Conservation (phyloP, 2,329 filamentous ascomycete genomes). For the Xylaria sp. region DNA sequence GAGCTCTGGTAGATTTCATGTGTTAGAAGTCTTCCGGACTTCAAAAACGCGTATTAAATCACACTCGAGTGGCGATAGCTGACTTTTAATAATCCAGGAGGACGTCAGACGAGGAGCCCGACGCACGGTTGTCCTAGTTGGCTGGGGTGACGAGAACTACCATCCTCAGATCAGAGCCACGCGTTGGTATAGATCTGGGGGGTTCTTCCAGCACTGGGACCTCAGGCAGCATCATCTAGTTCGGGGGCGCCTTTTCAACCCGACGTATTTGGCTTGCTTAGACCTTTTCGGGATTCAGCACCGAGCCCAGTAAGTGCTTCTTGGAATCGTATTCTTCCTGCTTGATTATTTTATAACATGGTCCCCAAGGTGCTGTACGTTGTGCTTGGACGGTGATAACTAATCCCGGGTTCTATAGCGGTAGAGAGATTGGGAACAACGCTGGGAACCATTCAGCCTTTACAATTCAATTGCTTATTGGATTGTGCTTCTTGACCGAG, state of each 20-base stretch:
- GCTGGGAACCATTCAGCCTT: slow-evolving; percentile 36
- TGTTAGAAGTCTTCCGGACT: neutral
- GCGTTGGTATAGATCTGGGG: slow-evolving; percentile 17
- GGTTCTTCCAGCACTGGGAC: slow-evolving; percentile 33
- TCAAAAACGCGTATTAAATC: neutral
- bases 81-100: neutral
- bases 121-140: slow-evolving; percentile 25
- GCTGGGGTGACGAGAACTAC: slow-evolving; percentile 27
- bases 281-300: slow-evolving; percentile 32
- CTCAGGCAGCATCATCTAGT: slow-evolving; percentile 16
- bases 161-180: slow-evolving; percentile 20
- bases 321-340: neutral
- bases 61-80: neutral
- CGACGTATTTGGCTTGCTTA: slow-evolving; percentile 20
- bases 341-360: too few relatives aligned
- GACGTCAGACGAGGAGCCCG: slow-evolving; percentile 3
- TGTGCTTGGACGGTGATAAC: neutral
- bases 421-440: slow-evolving; percentile 33
- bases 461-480: slow-evolving; percentile 30
- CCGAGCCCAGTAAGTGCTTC: slow-evolving; percentile 25
- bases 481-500: slow-evolving; percentile 28
- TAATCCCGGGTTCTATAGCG: slow-evolving; percentile 14
- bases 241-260: neutral
- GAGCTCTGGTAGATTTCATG: neutral
- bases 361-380: neutral